Evolutionary conservation across 2,329 filamentous ascomycete genomes (phyloP).

Genomic region (Erysiphe pisi): DNA sequence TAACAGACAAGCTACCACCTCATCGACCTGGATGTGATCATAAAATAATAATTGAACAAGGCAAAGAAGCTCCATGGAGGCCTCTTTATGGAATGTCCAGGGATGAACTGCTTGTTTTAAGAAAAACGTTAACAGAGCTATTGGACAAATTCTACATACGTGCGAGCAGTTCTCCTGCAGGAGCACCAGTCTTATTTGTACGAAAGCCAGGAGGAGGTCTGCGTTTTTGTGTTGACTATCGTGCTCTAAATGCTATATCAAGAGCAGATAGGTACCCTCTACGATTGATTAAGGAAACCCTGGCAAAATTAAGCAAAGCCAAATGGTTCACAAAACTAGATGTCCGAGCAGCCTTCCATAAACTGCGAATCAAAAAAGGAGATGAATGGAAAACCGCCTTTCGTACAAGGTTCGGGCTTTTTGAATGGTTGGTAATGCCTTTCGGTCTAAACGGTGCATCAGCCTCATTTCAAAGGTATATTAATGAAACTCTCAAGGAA

Average conservation of each 20-base stretch:
- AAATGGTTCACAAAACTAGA: neutral
- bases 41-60: neutral
- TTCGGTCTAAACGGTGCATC: slow-evolving; percentile 26
- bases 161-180: neutral
- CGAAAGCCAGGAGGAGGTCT: neutral
- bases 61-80: neutral
- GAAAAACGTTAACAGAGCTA: neutral
- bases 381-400: neutral
- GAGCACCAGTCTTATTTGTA: neutral
- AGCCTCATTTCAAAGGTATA: slow-evolving; percentile 21
- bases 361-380: slow-evolving; percentile 11
- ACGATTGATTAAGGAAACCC: neutral
- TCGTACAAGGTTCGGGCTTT: neutral
- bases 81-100: neutral
- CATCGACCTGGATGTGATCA: neutral
- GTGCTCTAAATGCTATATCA: neutral
- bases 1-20: neutral
- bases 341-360: slow-evolving; percentile 2
- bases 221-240: neutral
- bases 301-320: no score
- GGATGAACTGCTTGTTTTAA: neutral
- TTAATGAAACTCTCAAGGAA: neutral
- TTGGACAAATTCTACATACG: neutral
- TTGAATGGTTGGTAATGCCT: slow-evolving; percentile 9
- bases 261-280: slow-evolving; percentile 17